phyloP scores from a whole-genome alignment of 2,329 filamentous ascomycete genomes.

The Aureobasidium lini region DNA sequence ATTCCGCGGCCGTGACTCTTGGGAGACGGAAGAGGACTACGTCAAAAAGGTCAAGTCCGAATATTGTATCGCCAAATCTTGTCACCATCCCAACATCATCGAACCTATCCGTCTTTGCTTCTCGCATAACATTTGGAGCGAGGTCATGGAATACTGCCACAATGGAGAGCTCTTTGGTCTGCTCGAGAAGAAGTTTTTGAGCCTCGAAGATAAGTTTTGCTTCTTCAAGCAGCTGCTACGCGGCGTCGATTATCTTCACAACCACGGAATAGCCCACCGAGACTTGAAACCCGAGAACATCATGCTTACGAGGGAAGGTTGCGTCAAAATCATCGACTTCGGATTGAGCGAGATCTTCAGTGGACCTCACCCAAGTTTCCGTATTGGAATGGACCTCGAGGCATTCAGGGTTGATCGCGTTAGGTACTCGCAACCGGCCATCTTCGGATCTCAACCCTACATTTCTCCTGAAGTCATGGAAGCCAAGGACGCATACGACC shows the following conservation, averaged over 20 bases:
- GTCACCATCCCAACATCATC: slow-evolving; percentile 82
- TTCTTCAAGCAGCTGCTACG: slow-evolving; percentile 85
- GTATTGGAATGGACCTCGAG: slow-evolving; percentile 60
- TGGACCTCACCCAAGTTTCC: slow-evolving; percentile 70
- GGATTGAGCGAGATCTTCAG: slow-evolving; percentile 81
- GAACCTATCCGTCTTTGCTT: slow-evolving; percentile 68
- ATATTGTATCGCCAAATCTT: slow-evolving; percentile 76
- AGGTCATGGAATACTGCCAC: slow-evolving; percentile 88
- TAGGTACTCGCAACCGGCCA: slow-evolving; percentile 66
- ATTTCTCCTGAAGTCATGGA: slow-evolving; percentile 77
- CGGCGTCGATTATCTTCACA: slow-evolving; percentile 74
- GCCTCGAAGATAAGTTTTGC: slow-evolving; percentile 62
- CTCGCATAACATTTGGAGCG: slow-evolving; percentile 70
- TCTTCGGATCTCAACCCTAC: slow-evolving; percentile 80
- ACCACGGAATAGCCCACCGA: slow-evolving; percentile 78
- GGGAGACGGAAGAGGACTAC: slow-evolving; percentile 65
- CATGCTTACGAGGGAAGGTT: slow-evolving; percentile 68
- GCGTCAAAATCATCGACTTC: slow-evolving; percentile 87
- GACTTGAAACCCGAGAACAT: slow-evolving; percentile 89
- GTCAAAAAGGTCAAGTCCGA: slow-evolving; percentile 87
- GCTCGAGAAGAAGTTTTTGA: slow-evolving; percentile 62
- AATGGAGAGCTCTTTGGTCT: slow-evolving; percentile 73
- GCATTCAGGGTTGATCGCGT: slow-evolving; percentile 53
- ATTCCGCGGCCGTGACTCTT: slow-evolving; percentile 64
- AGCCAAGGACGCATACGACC: slow-evolving; percentile 61